Conservation (phyloP, 2,329 filamentous ascomycete genomes). For the Magnaporthales sp. region DNA sequence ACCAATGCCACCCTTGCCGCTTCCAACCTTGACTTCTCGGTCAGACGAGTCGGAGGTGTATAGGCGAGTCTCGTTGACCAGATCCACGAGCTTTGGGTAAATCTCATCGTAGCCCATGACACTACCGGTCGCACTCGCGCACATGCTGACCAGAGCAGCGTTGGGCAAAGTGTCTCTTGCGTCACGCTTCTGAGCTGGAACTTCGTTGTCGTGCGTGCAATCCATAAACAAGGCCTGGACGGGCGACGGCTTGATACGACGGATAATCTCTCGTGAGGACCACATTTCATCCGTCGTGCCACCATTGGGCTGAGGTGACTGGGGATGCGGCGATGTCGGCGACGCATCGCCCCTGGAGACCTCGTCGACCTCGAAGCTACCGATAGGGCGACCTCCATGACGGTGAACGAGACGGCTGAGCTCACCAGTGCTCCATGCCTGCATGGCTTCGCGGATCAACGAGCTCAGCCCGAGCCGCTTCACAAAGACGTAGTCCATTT, state of each 20-base stretch:
- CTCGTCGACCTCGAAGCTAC: conserved; percentile 93
- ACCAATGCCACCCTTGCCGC: conserved; percentile 76
- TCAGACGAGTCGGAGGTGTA: conserved; percentile 66
- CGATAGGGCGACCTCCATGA: conserved; percentile 88
- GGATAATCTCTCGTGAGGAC: conserved; percentile 56
- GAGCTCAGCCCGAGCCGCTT: conserved; percentile 86
- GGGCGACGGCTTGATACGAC: conserved; percentile 75
- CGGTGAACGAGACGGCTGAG: conserved; percentile 87
- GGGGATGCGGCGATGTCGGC: conserved; percentile 18
- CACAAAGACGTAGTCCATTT: conserved; percentile 93
- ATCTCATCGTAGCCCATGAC: conserved; percentile 98
- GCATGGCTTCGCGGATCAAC: conserved; percentile 95
- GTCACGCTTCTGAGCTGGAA: conserved; percentile 89
- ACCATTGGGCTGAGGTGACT: conserved; percentile 8
- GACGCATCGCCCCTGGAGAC: conserved; percentile 52
- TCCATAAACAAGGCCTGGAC: conserved; percentile 98
- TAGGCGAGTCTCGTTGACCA: conserved; percentile 78
- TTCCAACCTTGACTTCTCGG: conserved; percentile 52
- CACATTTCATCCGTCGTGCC: conserved; percentile 23
- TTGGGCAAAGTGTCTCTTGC: conserved; percentile 90
- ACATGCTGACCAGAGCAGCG: conserved; percentile 92
- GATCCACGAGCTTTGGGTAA: conserved; percentile 85
- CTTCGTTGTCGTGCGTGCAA: conserved; percentile 97
- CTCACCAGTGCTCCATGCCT: conserved; percentile 92
- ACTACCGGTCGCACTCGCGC: conserved; percentile 85